These are phyloP conservation scores for Pythium sukuiense DNA, from an alignment of 352 stramenopile species.

Conservation along the genomic window DNA sequence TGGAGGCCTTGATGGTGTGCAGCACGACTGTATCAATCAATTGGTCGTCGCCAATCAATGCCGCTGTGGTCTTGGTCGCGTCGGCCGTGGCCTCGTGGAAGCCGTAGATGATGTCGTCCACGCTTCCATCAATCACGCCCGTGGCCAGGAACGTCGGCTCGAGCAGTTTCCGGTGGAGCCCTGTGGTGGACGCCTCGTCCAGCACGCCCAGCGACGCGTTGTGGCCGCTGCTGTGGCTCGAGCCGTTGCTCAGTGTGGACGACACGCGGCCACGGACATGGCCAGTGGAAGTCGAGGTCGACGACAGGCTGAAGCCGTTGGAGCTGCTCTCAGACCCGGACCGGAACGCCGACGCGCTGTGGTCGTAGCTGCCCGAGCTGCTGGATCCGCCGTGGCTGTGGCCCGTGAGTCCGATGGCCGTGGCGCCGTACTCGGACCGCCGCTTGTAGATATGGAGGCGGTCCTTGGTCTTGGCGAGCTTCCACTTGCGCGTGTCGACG, in stretches of 20 bases:
- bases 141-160: constrained; percentile 22
- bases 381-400: constrained; percentile 1
- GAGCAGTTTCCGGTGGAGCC: constrained; percentile 8
- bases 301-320: constrained; percentile 5
- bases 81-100: constrained; percentile 25
- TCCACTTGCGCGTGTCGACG: constrained; percentile 66
- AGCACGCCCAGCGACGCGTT: not conserved
- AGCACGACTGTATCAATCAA: constrained; percentile 67
- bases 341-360: constrained; percentile 12
- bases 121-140: constrained; percentile 27
- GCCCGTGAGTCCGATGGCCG: constrained; percentile 27
- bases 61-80: constrained; percentile 29
- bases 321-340: constrained; percentile 13
- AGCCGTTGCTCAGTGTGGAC: constrained; percentile 10
- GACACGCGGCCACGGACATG: constrained; percentile 1
- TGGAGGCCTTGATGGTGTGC: constrained; percentile 52
- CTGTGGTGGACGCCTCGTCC: not conserved
- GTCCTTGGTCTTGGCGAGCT: constrained; percentile 67
- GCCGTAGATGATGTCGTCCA: constrained; percentile 27
- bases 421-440: constrained; percentile 28
- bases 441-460: constrained; percentile 57
- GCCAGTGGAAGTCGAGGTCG: constrained; percentile 7
- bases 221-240: constrained; percentile 8
- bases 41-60: constrained; percentile 52
- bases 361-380: constrained; percentile 5